Evolutionary conservation across 768 basidiomycete species (phyloP).

Genomic region (Agaricus sinodeliciosus): DNA sequence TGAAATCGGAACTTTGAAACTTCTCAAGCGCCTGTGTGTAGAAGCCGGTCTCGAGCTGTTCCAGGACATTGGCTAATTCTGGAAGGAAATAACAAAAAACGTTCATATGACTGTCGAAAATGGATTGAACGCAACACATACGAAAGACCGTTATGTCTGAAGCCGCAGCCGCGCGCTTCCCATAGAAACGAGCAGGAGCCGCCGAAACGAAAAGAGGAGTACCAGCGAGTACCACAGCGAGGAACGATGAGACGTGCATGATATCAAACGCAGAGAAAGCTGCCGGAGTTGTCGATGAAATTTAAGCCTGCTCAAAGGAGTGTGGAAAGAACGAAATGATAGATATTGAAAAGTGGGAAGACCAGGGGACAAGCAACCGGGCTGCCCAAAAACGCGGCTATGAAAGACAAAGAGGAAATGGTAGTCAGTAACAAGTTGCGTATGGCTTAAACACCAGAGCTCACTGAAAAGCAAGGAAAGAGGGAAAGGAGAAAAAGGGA

Average conservation of each 20-base stretch:
- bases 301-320: constrained; percentile 39
- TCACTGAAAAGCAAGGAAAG: constrained; percentile 30
- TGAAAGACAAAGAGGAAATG: constrained; percentile 14
- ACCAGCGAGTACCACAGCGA: constrained; percentile 33
- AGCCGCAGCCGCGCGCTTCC: constrained; percentile 27
- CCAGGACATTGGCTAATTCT: constrained; percentile 76
- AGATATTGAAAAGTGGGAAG: constrained; percentile 18
- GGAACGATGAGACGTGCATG: constrained; percentile 43
- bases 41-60: constrained; percentile 65
- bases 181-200: constrained; percentile 36
- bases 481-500: constrained; percentile 21
- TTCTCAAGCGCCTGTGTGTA: constrained; percentile 60
- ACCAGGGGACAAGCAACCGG: constrained; percentile 56
- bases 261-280: constrained; percentile 22
- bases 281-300: constrained; percentile 24
- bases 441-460: constrained; percentile 12
- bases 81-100: background rate
- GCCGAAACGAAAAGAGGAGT: constrained; percentile 41
- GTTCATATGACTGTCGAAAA: background rate
- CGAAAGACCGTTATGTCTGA: constrained; percentile 52
- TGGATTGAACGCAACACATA: constrained; percentile 27
- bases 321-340: constrained; percentile 24
- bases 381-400: constrained; percentile 49
- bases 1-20: constrained; percentile 61
- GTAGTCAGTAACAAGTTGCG: constrained; percentile 7